Base-by-base conservation (phyloP, 768 basidiomycete genomes). In the Pseudohyphozyma bogoriensis region DNA sequence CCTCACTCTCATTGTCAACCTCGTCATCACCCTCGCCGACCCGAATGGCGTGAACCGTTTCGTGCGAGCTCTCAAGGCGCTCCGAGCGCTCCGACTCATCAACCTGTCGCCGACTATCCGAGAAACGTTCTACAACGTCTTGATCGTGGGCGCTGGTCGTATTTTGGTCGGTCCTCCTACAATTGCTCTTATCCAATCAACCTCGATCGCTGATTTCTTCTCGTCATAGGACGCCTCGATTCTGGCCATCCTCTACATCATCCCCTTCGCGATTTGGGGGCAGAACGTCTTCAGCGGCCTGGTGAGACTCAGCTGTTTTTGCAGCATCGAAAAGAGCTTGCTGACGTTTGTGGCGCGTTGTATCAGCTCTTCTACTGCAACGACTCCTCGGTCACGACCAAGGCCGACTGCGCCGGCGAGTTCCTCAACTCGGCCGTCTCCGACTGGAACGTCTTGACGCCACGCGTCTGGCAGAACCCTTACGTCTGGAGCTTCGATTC, bases 211-310 rank as follows among this genome's bases (percentile, higher is more conserved):
- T n/a, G n/a, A n/a, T n/a, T n/a, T n/a, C n/a, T n/a, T n/a, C n/a
- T n/a, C n/a, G n/a, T n/a, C n/a, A n/a, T n/a, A n/a, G n/a, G 89
- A 93, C 65, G 93, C 93, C 2, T 89, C 85, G 5, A 74, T 93
- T 51, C 82, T 96, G 20, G 89, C 92, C 54, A 81, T 91, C 47
- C 79, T 96, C 33, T 76, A 76, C 70, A 59, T 76, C 59, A 72
- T 76, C 28, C 75, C 76, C 1, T 76, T 72, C 58, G 74, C 89
- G 22, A 84, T 92, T 12, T 92, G 89, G 89, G 90, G 91, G 13
- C 80, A 88, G 52, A 95, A 90, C 69, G 87, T 96, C 72, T 96
- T 96, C 74, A 78, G 83, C 3, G 91, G 89, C 20, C 75, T 83
- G n/a, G n/a, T n/a, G n/a, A n/a, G n/a, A n/a, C n/a, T n/a, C n/a